Conservation (phyloP, 352 stramenopile genomes). For the Phytophthora citricola region DNA sequence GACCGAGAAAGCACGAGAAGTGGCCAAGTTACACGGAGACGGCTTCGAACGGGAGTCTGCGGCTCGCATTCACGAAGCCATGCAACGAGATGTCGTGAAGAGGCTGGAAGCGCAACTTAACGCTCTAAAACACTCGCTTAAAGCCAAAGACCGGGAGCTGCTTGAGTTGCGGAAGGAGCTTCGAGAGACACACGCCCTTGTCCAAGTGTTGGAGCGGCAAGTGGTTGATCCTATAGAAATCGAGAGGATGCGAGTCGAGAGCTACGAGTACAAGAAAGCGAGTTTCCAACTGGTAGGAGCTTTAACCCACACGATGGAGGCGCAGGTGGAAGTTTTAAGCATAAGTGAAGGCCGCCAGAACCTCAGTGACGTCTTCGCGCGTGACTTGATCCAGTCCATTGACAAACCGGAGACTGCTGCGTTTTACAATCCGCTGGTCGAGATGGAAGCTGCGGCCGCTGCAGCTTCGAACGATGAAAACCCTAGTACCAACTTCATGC, state of each 20-base stretch:
- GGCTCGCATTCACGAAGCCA: slow-evolving; percentile 39
- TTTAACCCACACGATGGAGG: slow-evolving; percentile 59
- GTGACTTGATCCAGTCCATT: slow-evolving; percentile 66
- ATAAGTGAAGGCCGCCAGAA: slow-evolving; percentile 73
- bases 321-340: slow-evolving; percentile 63
- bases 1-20: slow-evolving; percentile 47
- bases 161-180: slow-evolving; percentile 57
- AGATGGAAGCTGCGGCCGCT: slow-evolving; percentile 36
- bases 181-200: slow-evolving; percentile 34
- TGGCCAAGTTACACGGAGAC: slow-evolving; percentile 68
- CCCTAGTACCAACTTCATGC: slow-evolving; percentile 26
- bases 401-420: slow-evolving; percentile 68
- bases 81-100: slow-evolving; percentile 50
- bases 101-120: slow-evolving; percentile 46
- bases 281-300: slow-evolving; percentile 62
- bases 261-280: slow-evolving; percentile 75
- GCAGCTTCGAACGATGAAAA: slow-evolving; percentile 4
- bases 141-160: slow-evolving; percentile 65
- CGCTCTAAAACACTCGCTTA: slow-evolving; percentile 35
- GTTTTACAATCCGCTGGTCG: slow-evolving; percentile 73
- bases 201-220: slow-evolving; percentile 51
- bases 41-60: slow-evolving; percentile 50
- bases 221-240: slow-evolving; percentile 63
- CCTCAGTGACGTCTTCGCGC: slow-evolving; percentile 63
- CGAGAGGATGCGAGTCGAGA: slow-evolving; percentile 61